Base-by-base conservation (phyloP, 768 basidiomycete species). In the Collybia mongolica region DNA sequence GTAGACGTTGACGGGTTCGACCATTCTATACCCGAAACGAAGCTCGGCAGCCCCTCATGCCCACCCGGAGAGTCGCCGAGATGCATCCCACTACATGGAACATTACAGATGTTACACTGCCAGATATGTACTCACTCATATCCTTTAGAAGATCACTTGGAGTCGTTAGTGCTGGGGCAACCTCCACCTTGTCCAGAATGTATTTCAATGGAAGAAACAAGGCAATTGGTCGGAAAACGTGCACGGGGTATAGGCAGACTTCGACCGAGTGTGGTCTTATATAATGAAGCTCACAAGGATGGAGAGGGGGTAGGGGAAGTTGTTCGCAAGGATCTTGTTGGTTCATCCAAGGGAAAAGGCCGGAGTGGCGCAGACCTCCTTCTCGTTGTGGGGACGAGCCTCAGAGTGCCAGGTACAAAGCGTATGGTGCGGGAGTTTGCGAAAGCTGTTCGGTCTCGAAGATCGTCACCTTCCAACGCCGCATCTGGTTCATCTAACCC, bases 81-180 rank as follows among this genome's bases (percentile, higher is more conserved):
- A 53, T 91, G 88, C 58, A 91, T 97, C 26, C 94, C 94, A 12
- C 75, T 97, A 0, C 94, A 97, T 61, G 94, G 94, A 52, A 90
- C 88, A 9, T 77, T 97, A 6, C 80, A 88, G 63, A 73, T 74
- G 2, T 73, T 96, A 55, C 83, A 90, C 60, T 97, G 94, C 62
- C 82, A 88, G 56, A 81, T 82, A 46, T 96, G 94, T 72, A 84
- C 79, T 18, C 80, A 85, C 63, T 80, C 84, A 19, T 82, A 78
- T 51, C 84, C 91, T 1, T 75, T 94, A 18, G 70, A 74, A 38
- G 64, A 81, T 49, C 77, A 89, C 64, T 67, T 92, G 39, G 67
- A 75, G 9, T 74, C 82, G 11, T 77, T 94, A 38, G 66, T 72
- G 5, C 65, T 73, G 19, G 91, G 91, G 38, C 71, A 73, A 6